A percentile compares a stretch with the other conserved stretches of the same genome.
phyloP scores from a whole-genome alignment of 768 basidiomycete species.

The Floccularia luteovirens region DNA sequence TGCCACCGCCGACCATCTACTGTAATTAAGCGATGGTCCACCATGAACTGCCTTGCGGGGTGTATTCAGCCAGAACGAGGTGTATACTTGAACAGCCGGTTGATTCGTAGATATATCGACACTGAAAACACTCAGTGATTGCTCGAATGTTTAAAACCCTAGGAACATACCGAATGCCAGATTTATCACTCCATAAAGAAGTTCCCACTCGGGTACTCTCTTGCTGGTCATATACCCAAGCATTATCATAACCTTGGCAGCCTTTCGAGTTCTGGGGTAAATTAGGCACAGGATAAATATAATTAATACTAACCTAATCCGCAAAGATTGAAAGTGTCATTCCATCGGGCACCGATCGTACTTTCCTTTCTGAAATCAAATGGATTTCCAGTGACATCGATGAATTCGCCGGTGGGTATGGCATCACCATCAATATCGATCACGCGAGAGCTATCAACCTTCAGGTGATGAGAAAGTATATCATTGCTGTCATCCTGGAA shows the following conservation, averaged over 20 bases:
- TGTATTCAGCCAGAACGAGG: constrained; percentile 35
- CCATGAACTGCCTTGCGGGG: constrained; percentile 42
- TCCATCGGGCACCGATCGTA: constrained; percentile 24
- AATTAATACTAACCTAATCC: constrained; percentile 21
- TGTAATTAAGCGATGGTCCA: constrained; percentile 33
- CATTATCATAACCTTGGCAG: constrained; percentile 41
- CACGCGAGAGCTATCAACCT: constrained; percentile 21
- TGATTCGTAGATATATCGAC: constrained; percentile 44
- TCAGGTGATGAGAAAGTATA: constrained; percentile 24
- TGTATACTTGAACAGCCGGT: constrained; percentile 43
- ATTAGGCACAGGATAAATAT: too few species aligned
- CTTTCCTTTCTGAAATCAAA: constrained; percentile 33
- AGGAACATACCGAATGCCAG: constrained; percentile 38
- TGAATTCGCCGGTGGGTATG: constrained; percentile 30
- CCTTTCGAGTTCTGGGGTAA: constrained; percentile 16
- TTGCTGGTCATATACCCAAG: constrained; percentile 38
- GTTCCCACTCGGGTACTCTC: constrained; percentile 19
- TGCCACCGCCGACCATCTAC: constrained; percentile 34
- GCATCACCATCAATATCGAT: constrained; percentile 28
- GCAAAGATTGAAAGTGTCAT: constrained; percentile 20
- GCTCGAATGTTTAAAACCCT: too few species aligned
- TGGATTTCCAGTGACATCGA: constrained; percentile 9
- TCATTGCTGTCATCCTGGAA: constrained; percentile 32
- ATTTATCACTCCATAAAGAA: constrained; percentile 37
- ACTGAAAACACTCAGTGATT: too few species aligned